These are phyloP conservation scores for Holtermannia corniformis DNA, from an alignment of 768 basidiomycete species.

Conservation along the genomic window DNA sequence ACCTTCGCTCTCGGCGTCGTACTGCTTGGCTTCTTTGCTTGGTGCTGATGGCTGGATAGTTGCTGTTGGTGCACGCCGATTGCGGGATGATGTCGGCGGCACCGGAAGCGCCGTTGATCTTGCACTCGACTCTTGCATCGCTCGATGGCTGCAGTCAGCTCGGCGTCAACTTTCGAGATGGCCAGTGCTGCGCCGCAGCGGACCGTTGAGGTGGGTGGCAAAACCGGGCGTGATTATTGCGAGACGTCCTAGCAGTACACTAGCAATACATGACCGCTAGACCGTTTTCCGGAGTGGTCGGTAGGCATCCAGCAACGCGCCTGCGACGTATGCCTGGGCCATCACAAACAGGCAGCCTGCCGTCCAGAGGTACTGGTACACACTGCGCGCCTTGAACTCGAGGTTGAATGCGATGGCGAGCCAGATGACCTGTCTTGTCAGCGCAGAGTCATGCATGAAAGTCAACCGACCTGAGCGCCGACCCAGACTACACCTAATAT, in stretches of 20 bases:
- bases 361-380: conserved; percentile 68
- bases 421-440: conserved; percentile 63
- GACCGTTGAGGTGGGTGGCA: no score
- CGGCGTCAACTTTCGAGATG: no score
- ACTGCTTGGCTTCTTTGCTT: no score
- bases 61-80: neutral
- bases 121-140: no score
- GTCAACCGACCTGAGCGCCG: conserved; percentile 48
- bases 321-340: neutral
- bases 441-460: neutral
- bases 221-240: no score
- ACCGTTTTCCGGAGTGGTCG: no score
- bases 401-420: conserved; percentile 79
- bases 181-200: no score
- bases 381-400: conserved; percentile 71
- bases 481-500: conserved; percentile 57
- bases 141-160: no score
- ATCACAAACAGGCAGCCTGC: conserved; percentile 44
- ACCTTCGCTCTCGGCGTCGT: neutral
- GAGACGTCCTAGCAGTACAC: no score
- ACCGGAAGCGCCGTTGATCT: neutral
- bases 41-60: no score
- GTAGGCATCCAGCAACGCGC: neutral
- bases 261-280: no score
- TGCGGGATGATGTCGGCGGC: neutral